Conservation (phyloP, 805 yeast genomes). For the Maudiozyma barnettii region DNA sequence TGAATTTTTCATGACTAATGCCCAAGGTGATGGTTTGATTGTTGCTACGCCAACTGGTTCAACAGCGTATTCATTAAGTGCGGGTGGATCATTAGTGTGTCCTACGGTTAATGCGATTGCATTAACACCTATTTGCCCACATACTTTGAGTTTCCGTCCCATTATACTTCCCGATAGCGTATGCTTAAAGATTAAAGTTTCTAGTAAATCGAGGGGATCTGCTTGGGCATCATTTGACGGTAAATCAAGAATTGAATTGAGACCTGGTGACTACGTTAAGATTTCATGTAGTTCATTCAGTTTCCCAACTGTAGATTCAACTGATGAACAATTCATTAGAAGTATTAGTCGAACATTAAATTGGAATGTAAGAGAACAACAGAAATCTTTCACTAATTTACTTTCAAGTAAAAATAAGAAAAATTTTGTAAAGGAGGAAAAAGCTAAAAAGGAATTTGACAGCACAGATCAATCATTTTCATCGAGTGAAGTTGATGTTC, state of each 20-base stretch:
- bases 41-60: slow-evolving; percentile 95
- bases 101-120: slow-evolving; percentile 89
- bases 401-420: slow-evolving; percentile 48
- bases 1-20: slow-evolving; percentile 72
- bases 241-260: slow-evolving; percentile 69
- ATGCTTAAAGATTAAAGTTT: slow-evolving; percentile 73
- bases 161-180: slow-evolving; percentile 89
- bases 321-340: slow-evolving; percentile 71
- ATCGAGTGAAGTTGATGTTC: neutral
- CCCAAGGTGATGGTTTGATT: slow-evolving; percentile 90
- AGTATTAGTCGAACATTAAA: slow-evolving; percentile 77
- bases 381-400: slow-evolving; percentile 64
- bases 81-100: slow-evolving; percentile 91
- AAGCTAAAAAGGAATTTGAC: slow-evolving; percentile 5
- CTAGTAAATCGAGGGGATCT: slow-evolving; percentile 70
- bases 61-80: slow-evolving; percentile 89
- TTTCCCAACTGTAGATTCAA: slow-evolving; percentile 81
- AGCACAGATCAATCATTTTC: neutral
- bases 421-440: slow-evolving; percentile 27
- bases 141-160: slow-evolving; percentile 87
- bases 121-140: slow-evolving; percentile 95
- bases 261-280: slow-evolving; percentile 76
- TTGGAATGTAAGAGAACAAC: slow-evolving; percentile 89
- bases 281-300: slow-evolving; percentile 83
- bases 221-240: slow-evolving; percentile 99